Conservation (phyloP, 2,329 filamentous ascomycete species). For the Aspergillus quadrilineatus region DNA sequence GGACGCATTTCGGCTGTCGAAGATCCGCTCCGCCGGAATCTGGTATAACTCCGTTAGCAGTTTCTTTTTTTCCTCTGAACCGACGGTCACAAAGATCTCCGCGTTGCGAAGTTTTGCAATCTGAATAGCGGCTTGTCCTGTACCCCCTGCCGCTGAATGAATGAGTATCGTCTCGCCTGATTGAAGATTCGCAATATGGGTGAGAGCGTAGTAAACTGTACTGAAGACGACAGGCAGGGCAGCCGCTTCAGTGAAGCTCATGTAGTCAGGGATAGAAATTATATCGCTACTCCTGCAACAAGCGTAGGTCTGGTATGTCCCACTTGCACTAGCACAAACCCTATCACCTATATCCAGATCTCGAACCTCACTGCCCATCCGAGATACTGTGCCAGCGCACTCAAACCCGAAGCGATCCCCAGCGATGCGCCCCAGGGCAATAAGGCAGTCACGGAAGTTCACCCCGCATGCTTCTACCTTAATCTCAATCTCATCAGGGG, state of each 20-base stretch:
- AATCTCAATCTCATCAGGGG: not conserved
- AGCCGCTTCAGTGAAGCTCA: not conserved
- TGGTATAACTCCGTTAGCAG: slow-evolving; percentile 7
- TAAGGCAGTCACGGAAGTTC: not conserved
- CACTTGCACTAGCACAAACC: not conserved
- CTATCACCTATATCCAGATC: not conserved
- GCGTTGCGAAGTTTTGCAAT: slow-evolving; percentile 21
- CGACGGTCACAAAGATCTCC: slow-evolving; percentile 16
- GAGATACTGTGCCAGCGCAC: not conserved
- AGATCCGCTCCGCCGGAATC: slow-evolving; percentile 12
- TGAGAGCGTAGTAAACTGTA: slow-evolving; percentile 18
- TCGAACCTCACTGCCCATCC: not conserved
- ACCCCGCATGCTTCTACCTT: not conserved
- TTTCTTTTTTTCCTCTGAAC: slow-evolving; percentile 8
- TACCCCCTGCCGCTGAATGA: slow-evolving; percentile 17
- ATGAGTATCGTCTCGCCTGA: slow-evolving; percentile 21
- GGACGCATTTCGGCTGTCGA: not conserved
- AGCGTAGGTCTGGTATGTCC: not conserved
- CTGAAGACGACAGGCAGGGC: not conserved
- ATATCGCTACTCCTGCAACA: not conserved
- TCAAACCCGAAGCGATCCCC: not conserved
- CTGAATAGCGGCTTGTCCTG: slow-evolving; percentile 19
- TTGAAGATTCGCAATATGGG: slow-evolving; percentile 20
- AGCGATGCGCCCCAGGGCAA: not conserved
- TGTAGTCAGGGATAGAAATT: not conserved